These are phyloP conservation scores for Scortechinia acanthostroma DNA, from an alignment of 2,329 filamentous ascomycete species.

Conservation along the genomic window DNA sequence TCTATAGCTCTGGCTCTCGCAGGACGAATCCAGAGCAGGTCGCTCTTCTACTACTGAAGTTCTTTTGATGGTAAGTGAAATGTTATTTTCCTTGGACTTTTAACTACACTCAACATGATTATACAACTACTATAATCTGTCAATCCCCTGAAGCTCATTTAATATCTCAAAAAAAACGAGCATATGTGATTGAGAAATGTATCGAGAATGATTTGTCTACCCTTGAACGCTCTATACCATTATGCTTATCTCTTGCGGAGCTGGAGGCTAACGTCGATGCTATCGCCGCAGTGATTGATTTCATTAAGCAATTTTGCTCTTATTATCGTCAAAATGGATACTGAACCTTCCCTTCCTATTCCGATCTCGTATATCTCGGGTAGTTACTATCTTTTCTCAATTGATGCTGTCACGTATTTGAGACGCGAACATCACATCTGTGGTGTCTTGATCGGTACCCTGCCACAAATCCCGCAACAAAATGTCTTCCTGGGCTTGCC, in stretches of 20 bases:
- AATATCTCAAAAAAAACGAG: conserved; percentile 40
- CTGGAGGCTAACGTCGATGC: too few relatives aligned
- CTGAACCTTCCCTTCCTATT: conserved; percentile 28
- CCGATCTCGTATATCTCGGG: conserved; percentile 75
- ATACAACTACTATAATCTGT: conserved; percentile 63
- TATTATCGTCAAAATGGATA: conserved; percentile 8
- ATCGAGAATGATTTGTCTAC: neutral
- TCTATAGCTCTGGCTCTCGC: conserved; percentile 1
- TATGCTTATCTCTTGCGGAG: too few relatives aligned
- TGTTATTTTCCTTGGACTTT: conserved; percentile 3
- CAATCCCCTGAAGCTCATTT: conserved; percentile 68
- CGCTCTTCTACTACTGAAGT: neutral
- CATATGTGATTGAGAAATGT: conserved; percentile 14
- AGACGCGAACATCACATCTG: conserved; percentile 77
- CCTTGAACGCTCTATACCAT: neutral
- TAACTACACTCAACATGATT: conserved; percentile 46
- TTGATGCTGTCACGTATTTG: conserved; percentile 70
- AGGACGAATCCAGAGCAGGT: neutral
- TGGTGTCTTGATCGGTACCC: conserved; percentile 77
- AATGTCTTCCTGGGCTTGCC: conserved; percentile 88
- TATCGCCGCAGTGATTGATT: neutral
- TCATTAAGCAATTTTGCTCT: neutral
- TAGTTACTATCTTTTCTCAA: conserved; percentile 84
- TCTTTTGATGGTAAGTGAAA: conserved; percentile 7
- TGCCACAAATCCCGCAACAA: conserved; percentile 88